Conservation (phyloP, 2,329 filamentous ascomycete genomes). For the Alternaria rosae region DNA sequence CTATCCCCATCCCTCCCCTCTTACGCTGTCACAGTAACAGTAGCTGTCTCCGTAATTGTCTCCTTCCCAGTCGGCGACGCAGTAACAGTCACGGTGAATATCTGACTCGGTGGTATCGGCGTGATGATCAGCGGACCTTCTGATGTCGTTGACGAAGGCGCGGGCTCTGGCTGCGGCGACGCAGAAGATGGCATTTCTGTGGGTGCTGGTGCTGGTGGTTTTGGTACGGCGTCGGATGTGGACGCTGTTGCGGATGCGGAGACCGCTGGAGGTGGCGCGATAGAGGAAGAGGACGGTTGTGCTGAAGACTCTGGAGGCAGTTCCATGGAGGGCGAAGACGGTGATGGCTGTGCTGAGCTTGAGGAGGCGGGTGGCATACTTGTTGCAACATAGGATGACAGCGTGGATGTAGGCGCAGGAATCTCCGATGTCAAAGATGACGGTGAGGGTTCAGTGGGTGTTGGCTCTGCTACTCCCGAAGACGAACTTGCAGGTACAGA, state of each 20-base stretch:
- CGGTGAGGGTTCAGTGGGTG: background rate
- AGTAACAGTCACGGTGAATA: constrained; percentile 46
- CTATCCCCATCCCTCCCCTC: background rate
- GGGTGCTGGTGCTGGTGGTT: constrained; percentile 4
- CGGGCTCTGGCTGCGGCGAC: constrained; percentile 6
- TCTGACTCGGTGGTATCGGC: constrained; percentile 41
- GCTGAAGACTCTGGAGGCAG: background rate
- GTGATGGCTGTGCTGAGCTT: constrained; percentile 6
- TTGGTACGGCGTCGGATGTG: background rate
- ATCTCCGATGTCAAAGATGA: background rate
- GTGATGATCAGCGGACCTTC: constrained; percentile 43
- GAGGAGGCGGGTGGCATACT: background rate
- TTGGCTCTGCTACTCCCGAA: background rate
- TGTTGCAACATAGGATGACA: background rate
- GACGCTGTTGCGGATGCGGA: background rate
- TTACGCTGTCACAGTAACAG: constrained; percentile 31
- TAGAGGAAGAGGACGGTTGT: background rate
- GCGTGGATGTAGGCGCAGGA: background rate
- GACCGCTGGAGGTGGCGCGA: background rate
- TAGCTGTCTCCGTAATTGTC: constrained; percentile 38
- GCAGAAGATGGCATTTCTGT: background rate
- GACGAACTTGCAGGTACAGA: background rate
- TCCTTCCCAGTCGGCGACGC: constrained; percentile 42
- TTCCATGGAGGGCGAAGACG: background rate
- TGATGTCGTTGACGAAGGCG: constrained; percentile 20